Evolutionary conservation across 1,284 basidiomycete species (phyloP), one percentile per base, ranked within the genome.

Genomic region (Lentinus polychrous): DNA sequence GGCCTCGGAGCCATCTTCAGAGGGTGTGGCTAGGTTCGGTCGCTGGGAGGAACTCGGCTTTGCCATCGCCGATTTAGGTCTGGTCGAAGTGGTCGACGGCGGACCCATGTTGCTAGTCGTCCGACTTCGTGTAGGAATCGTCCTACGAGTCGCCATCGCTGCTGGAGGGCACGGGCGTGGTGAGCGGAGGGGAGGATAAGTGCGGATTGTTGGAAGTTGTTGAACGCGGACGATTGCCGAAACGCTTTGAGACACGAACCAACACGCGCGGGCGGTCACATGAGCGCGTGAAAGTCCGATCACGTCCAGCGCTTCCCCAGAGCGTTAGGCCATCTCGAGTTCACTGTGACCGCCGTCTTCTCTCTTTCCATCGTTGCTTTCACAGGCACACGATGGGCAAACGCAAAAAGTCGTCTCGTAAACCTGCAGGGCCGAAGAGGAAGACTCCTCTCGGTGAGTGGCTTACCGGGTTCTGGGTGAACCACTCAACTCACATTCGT

Each of bases 341-440:
- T 12, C 18, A 15, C n/a, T 5, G 14, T 15, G 18, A 27, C 24
- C 18, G 33, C 23, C 41, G 36, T 50, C 43, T n/a, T n/a, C n/a
- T n/a, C n/a, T n/a, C n/a, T n/a, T n/a, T n/a, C n/a, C n/a, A n/a
- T n/a, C n/a, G n/a, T n/a, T n/a, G n/a, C n/a, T n/a, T n/a, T 23
- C 41, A 35, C 37, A 37, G 17, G 17, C 48, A n/a, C 48, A 39
- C 45, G 44, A 90, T 91, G 87, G 87, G 87, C 49, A 91, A 91
- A 67, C 81, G 88, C 56, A 91, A 91, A 69, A 91, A 91, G 65
- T 86, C 87, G 0, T 82, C 87, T n/a, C 77, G 83, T 59, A 88
- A 89, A 58, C 76, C 78, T 3, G 61, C 62, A 6, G 68, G 69
- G n/a, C 67, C 81, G 11, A 74, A 77, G 55, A 77, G 71, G 56